These are phyloP conservation scores for Teratosphaeria destructans DNA, from an alignment of 2,329 filamentous ascomycete species.

Conservation along the genomic window DNA sequence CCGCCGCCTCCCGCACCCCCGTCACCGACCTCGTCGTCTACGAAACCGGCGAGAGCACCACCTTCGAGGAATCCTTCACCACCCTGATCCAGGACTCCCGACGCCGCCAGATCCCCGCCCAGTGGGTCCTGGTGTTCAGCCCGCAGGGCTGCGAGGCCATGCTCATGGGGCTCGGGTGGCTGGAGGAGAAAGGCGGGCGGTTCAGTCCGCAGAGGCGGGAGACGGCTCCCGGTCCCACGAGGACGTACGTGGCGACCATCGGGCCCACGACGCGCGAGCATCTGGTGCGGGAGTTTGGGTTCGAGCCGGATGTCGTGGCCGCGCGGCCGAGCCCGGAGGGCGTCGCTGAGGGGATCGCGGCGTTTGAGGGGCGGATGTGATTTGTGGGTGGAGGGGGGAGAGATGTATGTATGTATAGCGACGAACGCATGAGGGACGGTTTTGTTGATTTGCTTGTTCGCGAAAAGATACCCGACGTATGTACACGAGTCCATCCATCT, in stretches of 20 bases:
- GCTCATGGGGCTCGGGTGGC: constrained; percentile 42
- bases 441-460: too few species aligned
- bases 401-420: too few species aligned
- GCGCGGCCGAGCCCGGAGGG: constrained; percentile 73
- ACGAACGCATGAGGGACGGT: too few species aligned
- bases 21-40: constrained; percentile 81
- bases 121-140: constrained; percentile 68
- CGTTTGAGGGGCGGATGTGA: not conserved
- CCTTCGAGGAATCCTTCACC: constrained; percentile 61
- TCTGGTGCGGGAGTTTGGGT: constrained; percentile 53
- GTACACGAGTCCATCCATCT: too few species aligned
- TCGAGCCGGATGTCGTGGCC: constrained; percentile 69
- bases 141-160: constrained; percentile 53
- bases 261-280: constrained; percentile 83
- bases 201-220: constrained; percentile 45
- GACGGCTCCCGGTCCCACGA: constrained; percentile 84
- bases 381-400: not conserved
- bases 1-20: constrained; percentile 42
- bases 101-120: constrained; percentile 23
- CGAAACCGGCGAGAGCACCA: constrained; percentile 70
- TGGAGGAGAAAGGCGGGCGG: constrained; percentile 31
- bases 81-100: constrained; percentile 34
- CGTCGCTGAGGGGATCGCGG: constrained; percentile 49
- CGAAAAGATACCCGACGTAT: too few species aligned
- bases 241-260: constrained; percentile 74